Base-by-base conservation (phyloP, 345 rosid species). In the Schrenkiella parvula region DNA sequence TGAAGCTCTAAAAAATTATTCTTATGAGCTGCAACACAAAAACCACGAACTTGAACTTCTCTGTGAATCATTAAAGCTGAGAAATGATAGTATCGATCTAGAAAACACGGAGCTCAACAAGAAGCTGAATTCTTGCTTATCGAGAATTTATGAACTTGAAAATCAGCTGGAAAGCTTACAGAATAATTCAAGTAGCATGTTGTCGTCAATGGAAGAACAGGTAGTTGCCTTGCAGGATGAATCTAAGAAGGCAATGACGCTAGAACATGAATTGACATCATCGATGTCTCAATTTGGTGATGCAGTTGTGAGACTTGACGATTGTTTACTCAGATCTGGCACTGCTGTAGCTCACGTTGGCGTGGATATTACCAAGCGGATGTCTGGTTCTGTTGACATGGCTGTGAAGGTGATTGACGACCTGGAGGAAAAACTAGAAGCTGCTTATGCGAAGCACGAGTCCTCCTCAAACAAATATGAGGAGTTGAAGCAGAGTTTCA, bases 231-330 rank as follows among this genome's bases (percentile, higher is more conserved):
- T 80, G 76, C 84, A 72, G 83, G 88, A 80, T 74, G 82, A 78
- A 32, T 79, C 80, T 73, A 84, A 79, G 64, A 83, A 80, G 78
- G 86, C 72, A 59, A 66, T 70, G 78, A 76, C 46, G 58, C 73
- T 75, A 68, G 92, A 90, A 82, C 82, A 81, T 41, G 87, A 83
- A 60, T 58, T 87, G 86, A 81, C 67, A 44, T 80, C 84, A 65
- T 66, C 69, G 26, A 43, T 78, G 70, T 47, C 85, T 61, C 80
- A 78, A 38, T 75, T 86, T 74, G 22, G 75, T 76, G 85, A 83
- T 68, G 87, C 80, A 52, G 80, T 89, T 43, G 76, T 64, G 74
- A 82, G 82, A 84, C 97, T 93, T 74, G 87, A 89, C 56, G 76
- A 53, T 39, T 63, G 62, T 72, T 48, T 78, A 42, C 81, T 81